phyloP scores from a whole-genome alignment of 768 basidiomycete species.

The Tricholoma terreum region DNA sequence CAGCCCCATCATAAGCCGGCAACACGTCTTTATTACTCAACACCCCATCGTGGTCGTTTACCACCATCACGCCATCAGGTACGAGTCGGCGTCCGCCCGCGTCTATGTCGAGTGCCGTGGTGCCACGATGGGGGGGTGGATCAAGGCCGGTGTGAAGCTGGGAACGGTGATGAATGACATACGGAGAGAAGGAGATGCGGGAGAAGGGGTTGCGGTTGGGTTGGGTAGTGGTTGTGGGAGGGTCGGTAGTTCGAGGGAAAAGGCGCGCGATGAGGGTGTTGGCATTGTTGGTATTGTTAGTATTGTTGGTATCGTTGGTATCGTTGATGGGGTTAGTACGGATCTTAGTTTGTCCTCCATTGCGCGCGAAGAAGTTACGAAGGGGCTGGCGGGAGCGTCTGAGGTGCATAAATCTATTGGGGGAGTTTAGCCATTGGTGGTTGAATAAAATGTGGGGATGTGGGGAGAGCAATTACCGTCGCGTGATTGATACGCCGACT shows the following conservation, averaged over 20 bases:
- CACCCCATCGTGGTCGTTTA: slow-evolving; percentile 27
- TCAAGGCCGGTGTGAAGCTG: not conserved
- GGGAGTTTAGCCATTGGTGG: not conserved
- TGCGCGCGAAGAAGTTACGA: slow-evolving; percentile 14
- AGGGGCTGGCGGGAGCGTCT: slow-evolving; percentile 10
- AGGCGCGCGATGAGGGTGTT: slow-evolving; percentile 1
- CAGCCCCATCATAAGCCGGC: slow-evolving; percentile 44
- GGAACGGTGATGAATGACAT: slow-evolving; percentile 1
- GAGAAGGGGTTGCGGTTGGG: slow-evolving; percentile 2
- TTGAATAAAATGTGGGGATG: slow-evolving; percentile 1
- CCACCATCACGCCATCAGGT: slow-evolving; percentile 11
- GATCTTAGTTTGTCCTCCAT: too few relatives aligned
- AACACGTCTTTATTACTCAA: slow-evolving; percentile 42
- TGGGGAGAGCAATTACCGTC: slow-evolving; percentile 18
- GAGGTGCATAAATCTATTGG: slow-evolving; percentile 9
- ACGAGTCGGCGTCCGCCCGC: slow-evolving; percentile 34
- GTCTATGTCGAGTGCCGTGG: slow-evolving; percentile 37
- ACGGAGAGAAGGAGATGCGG: slow-evolving; percentile 16
- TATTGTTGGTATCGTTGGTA: too few relatives aligned
- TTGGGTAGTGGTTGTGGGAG: slow-evolving; percentile 19
- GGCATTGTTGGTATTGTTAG: too few relatives aligned
- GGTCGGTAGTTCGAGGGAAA: slow-evolving; percentile 19
- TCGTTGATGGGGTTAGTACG: too few relatives aligned
- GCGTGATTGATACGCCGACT: slow-evolving; percentile 18
- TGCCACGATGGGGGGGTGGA: slow-evolving; percentile 16